phyloP scores from a whole-genome alignment of 352 stramenopile species.

The Phytophthora cajani region DNA sequence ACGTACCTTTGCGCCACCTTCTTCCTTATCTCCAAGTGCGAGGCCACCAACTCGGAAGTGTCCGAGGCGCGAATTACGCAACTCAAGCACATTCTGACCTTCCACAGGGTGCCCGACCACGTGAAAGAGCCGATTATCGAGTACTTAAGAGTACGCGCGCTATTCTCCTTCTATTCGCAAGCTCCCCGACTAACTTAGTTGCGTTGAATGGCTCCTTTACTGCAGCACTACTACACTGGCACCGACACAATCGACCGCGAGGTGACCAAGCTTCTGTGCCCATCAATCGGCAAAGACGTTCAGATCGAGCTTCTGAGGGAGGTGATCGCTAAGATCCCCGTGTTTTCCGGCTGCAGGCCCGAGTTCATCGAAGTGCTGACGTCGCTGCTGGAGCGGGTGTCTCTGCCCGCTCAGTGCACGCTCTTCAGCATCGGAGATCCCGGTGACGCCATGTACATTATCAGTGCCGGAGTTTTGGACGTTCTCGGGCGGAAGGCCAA shows the following conservation, averaged over 20 bases:
- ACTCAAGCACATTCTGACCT: slow-evolving; percentile 61
- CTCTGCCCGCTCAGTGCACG: slow-evolving; percentile 56
- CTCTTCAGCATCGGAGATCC: slow-evolving; percentile 62
- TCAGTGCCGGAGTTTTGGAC: slow-evolving; percentile 72
- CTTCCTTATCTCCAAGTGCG: slow-evolving; percentile 75
- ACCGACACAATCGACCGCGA: slow-evolving; percentile 71
- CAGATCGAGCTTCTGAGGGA: slow-evolving; percentile 74
- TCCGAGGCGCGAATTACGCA: slow-evolving; percentile 64
- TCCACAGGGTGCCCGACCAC: slow-evolving; percentile 50
- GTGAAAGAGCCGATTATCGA: slow-evolving; percentile 51
- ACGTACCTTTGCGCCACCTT: slow-evolving; percentile 67
- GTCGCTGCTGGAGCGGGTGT: slow-evolving; percentile 61
- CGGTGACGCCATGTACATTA: slow-evolving; percentile 78
- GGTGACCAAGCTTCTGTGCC: slow-evolving; percentile 68
- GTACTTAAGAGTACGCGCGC: slow-evolving; percentile 46
- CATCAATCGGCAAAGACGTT: slow-evolving; percentile 75
- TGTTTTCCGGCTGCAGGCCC: slow-evolving; percentile 62
- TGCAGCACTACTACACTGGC: slow-evolving; percentile 63
- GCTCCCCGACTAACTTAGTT: neutral
- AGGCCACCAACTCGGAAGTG: slow-evolving; percentile 49
- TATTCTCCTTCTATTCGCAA: neutral
- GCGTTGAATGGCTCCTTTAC: neutral
- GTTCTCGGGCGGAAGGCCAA: slow-evolving; percentile 58
- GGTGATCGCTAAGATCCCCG: slow-evolving; percentile 50
- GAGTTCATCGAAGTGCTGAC: slow-evolving; percentile 64